Evolutionary conservation across 345 rosid genomes (phyloP), one percentile per base, ranked within the genome.

Genomic region (Lumnitzera littorea): DNA sequence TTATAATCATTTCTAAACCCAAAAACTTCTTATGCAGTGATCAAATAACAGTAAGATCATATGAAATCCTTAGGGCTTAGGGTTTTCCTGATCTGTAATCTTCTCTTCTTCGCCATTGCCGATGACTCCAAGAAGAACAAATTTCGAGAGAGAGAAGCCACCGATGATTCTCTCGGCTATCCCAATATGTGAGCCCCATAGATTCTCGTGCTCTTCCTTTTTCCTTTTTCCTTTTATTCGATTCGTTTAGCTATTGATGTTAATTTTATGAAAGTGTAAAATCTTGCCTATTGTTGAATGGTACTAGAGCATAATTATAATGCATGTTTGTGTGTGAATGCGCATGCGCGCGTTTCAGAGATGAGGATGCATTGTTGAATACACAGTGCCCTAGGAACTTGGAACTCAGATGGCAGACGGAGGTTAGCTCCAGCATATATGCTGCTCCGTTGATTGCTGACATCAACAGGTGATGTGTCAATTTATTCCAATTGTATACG

Each of bases 391-490:
- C 98, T 55, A 78, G 71, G 60, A 84, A 87, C 61, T 74, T 95
- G 71, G 98, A 88, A 85, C 86, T 95, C 23, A 82, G 99, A 76
- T 95, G 99, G 99, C 98, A 91, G 69, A 80, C 99, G 24, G 99
- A 95, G 79, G 98, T 91, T 68, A 88, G 98, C 76, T 91, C 98
- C 63, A 91, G 99, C 76, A 72, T 95, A 54, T 95, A 88, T 49
- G 98, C 98, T 48, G 75, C 91, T 50, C 99, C 99, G 2, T 76
- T 91, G 76, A 87, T 95, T 57, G 98, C 96, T 50, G 99, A 95
- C 71, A 88, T 95, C 71, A 95, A 91, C 77, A 84, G 96, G 99
- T 87, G 56, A 13, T 9, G 1, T 27, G 17, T 6, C 11, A 10
- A 1, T 53, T 53, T 24, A 3, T 53, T 53, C 52, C 43, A 36